phyloP scores from a whole-genome alignment of 2,329 filamentous ascomycete species.

The Ophiostoma perfectum region DNA sequence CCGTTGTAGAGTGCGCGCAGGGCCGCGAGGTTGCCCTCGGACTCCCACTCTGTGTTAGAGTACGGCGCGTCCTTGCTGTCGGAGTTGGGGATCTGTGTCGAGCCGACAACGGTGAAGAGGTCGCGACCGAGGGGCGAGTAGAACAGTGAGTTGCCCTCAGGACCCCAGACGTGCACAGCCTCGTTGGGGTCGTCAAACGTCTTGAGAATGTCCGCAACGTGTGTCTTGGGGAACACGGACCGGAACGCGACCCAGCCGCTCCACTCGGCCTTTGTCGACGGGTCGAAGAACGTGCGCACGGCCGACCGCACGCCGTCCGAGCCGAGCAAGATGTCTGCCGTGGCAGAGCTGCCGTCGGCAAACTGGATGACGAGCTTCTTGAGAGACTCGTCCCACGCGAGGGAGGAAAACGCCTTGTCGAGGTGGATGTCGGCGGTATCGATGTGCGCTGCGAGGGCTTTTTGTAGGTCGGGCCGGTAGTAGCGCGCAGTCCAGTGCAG shows the following conservation, averaged over 20 bases:
- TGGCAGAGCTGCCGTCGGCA: constrained; percentile 41
- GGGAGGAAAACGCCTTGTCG: constrained; percentile 38
- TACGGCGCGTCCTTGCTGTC: constrained; percentile 31
- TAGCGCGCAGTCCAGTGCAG: constrained; percentile 42
- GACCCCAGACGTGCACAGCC: constrained; percentile 43
- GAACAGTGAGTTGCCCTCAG: constrained; percentile 38
- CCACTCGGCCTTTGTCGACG: constrained; percentile 37
- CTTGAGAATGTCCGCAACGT: constrained; percentile 34
- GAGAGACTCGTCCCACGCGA: constrained; percentile 31
- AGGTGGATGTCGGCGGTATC: constrained; percentile 40
- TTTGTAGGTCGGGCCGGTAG: constrained; percentile 46
- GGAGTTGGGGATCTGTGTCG: constrained; percentile 35
- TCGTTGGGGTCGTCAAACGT: constrained; percentile 36
- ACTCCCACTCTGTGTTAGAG: constrained; percentile 36
- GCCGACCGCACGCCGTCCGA: constrained; percentile 50
- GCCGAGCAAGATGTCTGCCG: constrained; percentile 46
- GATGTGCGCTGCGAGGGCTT: constrained; percentile 43
- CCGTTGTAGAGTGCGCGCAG: constrained; percentile 35
- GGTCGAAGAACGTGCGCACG: constrained; percentile 41
- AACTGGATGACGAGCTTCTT: constrained; percentile 39
- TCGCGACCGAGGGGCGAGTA: constrained; percentile 39
- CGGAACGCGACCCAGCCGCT: constrained; percentile 43
- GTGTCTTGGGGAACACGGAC: constrained; percentile 40
- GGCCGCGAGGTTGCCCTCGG: constrained; percentile 34
- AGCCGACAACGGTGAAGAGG: constrained; percentile 42